phyloP scores from a whole-genome alignment of 129 eudicot genomes.

The Saussurea involucrata region DNA sequence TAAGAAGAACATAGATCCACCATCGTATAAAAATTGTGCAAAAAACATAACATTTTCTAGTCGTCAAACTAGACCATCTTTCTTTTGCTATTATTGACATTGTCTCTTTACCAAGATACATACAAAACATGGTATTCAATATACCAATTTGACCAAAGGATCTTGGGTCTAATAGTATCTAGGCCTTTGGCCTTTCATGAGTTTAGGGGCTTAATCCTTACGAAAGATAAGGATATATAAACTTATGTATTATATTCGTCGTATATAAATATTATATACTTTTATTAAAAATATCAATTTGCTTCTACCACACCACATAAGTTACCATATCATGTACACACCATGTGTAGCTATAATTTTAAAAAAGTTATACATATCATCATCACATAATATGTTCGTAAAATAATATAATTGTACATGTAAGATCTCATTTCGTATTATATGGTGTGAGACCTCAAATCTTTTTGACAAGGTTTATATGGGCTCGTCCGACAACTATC shows the following conservation, averaged over 20 bases:
- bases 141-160: not conserved
- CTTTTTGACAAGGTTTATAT: too few relatives aligned
- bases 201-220: too few relatives aligned
- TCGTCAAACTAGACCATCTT: not conserved
- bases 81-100: not conserved
- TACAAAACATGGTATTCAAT: not conserved
- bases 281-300: too few relatives aligned
- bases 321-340: not conserved
- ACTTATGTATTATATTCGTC: too few relatives aligned
- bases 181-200: too few relatives aligned
- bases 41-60: not conserved
- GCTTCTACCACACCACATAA: not conserved
- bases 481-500: too few relatives aligned
- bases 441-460: too few relatives aligned
- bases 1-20: not conserved
- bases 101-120: not conserved
- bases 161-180: too few relatives aligned
- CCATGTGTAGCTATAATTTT: not conserved
- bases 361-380: not conserved
- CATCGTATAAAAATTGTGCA: not conserved
- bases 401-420: too few relatives aligned
- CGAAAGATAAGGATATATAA: too few relatives aligned
- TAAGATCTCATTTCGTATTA: too few relatives aligned
- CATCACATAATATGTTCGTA: not conserved
- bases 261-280: too few relatives aligned